Evolutionary conservation across 164 flowering plant species (phyloP).

Genomic region (Liquidambar formosana): DNA sequence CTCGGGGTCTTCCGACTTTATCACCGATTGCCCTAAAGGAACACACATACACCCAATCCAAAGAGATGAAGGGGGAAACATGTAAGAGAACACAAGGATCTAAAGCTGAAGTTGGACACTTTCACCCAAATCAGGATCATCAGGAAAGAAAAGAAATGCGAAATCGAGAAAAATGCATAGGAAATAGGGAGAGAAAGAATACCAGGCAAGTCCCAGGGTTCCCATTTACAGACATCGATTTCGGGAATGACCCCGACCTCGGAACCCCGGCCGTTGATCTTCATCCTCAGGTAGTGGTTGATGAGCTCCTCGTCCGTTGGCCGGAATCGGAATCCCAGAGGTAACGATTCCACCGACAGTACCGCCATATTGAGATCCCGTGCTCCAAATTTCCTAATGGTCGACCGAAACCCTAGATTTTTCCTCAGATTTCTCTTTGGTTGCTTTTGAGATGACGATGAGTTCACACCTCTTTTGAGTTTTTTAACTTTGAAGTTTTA

Average conservation of each 20-base stretch:
- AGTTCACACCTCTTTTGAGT: too few species aligned
- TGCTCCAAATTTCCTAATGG: too few species aligned
- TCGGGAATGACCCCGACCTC: conserved; percentile 63
- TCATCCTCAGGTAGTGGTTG: conserved; percentile 57
- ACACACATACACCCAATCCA: not conserved
- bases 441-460: too few species aligned
- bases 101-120: too few species aligned
- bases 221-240: conserved; percentile 65
- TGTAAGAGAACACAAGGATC: too few species aligned
- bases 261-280: conserved; percentile 57
- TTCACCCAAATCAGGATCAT: too few species aligned
- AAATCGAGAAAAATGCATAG: too few species aligned
- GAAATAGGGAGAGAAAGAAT: not conserved
- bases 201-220: conserved; percentile 86
- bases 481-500: too few species aligned
- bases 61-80: too few species aligned
- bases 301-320: conserved; percentile 79
- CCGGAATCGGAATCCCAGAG: conserved; percentile 56
- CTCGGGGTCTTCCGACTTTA: conserved; percentile 44
- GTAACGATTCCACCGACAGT: conserved; percentile 28
- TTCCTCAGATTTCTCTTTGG: too few species aligned
- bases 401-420: too few species aligned
- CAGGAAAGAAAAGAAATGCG: too few species aligned
- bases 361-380: conserved; percentile 14
- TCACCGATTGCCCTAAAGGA: conserved; percentile 30